Evolutionary conservation across 441 rosid species (phyloP).

Genomic region (Cnidoscolus chayamansa): DNA sequence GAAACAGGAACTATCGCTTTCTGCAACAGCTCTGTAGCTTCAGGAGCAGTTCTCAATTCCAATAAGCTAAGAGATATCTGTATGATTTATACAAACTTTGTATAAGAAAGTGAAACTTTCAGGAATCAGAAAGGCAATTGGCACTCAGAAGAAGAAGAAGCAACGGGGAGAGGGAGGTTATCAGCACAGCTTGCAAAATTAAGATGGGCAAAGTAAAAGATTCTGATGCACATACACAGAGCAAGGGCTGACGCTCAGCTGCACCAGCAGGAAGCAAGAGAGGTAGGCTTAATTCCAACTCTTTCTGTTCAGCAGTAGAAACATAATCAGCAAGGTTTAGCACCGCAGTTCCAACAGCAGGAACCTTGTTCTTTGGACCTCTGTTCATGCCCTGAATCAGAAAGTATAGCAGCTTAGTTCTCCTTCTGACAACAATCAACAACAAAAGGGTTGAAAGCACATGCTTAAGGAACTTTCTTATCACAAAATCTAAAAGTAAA

Average conservation of each 20-base stretch:
- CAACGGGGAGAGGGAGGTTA: too few species aligned
- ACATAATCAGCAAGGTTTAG: constrained; percentile 81
- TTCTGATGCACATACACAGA: constrained; percentile 49
- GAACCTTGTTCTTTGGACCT: constrained; percentile 61
- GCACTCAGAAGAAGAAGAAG: too few species aligned
- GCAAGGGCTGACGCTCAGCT: constrained; percentile 49
- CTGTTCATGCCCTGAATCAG: constrained; percentile 54
- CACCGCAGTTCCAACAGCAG: constrained; percentile 54
- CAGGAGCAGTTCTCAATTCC: constrained; percentile 58
- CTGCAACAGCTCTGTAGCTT: constrained; percentile 43
- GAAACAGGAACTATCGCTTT: constrained; percentile 53
- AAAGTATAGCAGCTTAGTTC: constrained; percentile 1
- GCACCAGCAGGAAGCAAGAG: constrained; percentile 43
- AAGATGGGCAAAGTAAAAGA: constrained; percentile 1
- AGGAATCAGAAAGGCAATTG: too few species aligned
- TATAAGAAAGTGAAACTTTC: constrained; percentile 9
- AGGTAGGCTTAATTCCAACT: constrained; percentile 70
- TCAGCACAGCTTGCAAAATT: not conserved
- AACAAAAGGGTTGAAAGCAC: not conserved
- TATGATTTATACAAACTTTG: constrained; percentile 12
- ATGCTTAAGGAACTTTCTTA: not conserved
- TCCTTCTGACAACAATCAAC: too few species aligned
- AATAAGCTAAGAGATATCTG: constrained; percentile 67
- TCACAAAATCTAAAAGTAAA: not conserved
- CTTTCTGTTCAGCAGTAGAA: constrained; percentile 55